Percentiles rank a stretch among this genome's conserved stretches.
These are phyloP conservation scores for Aspergillus udagawae DNA, from an alignment of 2,329 filamentous ascomycete species.

Conservation along the genomic window DNA sequence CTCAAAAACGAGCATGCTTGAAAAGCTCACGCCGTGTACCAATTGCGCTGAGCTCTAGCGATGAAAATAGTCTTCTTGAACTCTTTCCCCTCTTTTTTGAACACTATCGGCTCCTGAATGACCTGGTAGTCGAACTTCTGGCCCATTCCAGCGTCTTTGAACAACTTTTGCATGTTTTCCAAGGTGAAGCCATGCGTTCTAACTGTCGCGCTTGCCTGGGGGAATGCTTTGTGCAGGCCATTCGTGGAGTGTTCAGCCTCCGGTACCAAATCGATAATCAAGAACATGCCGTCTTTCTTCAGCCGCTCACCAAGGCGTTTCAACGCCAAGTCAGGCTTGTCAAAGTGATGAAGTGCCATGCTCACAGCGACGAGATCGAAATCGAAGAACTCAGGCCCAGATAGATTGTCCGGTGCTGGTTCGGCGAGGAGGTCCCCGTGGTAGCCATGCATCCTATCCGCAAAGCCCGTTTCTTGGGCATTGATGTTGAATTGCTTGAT, in stretches of 20 bases:
- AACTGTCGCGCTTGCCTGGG: conserved; percentile 50
- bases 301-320: conserved; percentile 58
- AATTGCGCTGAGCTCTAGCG: conserved; percentile 26
- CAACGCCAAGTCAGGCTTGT: conserved; percentile 59
- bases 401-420: conserved; percentile 52
- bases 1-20: not conserved
- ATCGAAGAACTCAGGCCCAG: conserved; percentile 58
- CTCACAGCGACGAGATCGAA: conserved; percentile 67
- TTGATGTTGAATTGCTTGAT: conserved; percentile 62
- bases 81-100: conserved; percentile 28
- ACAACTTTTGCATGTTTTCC: conserved; percentile 57
- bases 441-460: conserved; percentile 53
- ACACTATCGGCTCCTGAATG: conserved; percentile 49
- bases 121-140: conserved; percentile 56
- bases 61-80: conserved; percentile 29
- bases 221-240: conserved; percentile 15
- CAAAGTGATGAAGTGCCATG: conserved; percentile 64
- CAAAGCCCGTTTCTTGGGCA: conserved; percentile 50
- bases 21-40: not conserved
- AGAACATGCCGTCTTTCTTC: conserved; percentile 60
- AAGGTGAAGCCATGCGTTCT: conserved; percentile 64
- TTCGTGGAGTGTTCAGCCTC: conserved; percentile 37
- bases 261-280: conserved; percentile 65
- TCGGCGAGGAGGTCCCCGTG: conserved; percentile 56
- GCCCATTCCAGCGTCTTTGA: conserved; percentile 58